Evolutionary conservation across 75 land plant species (phyloP), one percentile per base, ranked within the genome.

Genomic region (Cupressus sempervirens): DNA sequence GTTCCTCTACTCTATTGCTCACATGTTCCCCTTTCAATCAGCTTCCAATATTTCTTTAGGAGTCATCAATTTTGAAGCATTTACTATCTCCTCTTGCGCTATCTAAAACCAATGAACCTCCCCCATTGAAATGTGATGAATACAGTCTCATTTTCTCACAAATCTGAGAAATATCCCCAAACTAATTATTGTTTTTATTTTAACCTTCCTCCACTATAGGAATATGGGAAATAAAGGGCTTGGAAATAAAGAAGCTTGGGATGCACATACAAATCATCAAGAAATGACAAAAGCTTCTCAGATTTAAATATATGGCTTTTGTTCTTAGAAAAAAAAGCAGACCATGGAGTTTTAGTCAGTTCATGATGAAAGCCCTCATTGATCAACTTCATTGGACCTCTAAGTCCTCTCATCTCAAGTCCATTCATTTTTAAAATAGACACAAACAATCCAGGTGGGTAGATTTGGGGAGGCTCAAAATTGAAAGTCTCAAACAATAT

Each of bases 51-150:
- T 83, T 29, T 84, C 87, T 48, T 92, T 91, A 56, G 87, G 88
- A 14, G 83, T 87, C 87, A 77, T 76, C 86, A 82, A 83, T 67
- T 82, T 88, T 58, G 90, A 68, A 53, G 89, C 87, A 86, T 87
- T 88, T 81, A 93, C 91, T 15, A 93, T 92, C 95, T 40, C 91
- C 89, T 38, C 86, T 91, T 70, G 83, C 88, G n/a, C 85, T 84
- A 80, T 92, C 93, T 72, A 93, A 80, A 16, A 92, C 89, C 80
- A 92, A 86, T 35, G 94, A 88, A 29, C 83, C 83, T 2, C 83
- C 38, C 46, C 81, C 81, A 79, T 43, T 79, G 26, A 76, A 76
- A 38, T 76, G 79, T 6, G 26, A 36, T n/a, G 30, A 23, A 79
- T 79, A 79, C 50, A 45, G 26, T 23, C 81, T 45, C 81, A 79